Percentiles rank a stretch among this genome's conserved stretches.
phyloP scores from a whole-genome alignment of 208 protist genomes.

The Leishmania gerbilli region DNA sequence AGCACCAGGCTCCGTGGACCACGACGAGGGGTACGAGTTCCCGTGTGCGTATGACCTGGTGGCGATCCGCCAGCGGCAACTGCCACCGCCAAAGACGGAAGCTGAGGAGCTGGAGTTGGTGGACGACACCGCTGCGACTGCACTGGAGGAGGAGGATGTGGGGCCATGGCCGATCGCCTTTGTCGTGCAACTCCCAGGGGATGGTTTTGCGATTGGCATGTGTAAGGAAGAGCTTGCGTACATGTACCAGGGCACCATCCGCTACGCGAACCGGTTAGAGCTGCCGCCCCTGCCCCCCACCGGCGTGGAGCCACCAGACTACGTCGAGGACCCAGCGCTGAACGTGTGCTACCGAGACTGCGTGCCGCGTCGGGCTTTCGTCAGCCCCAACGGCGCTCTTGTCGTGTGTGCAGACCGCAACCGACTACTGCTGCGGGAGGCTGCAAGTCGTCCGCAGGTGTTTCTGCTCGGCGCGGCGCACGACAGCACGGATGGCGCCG shows the following conservation, averaged over 20 bases:
- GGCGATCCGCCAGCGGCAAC: slow-evolving; percentile 73
- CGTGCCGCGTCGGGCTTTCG: slow-evolving; percentile 38
- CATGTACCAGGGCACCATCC: slow-evolving; percentile 54
- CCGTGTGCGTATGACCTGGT: slow-evolving; percentile 61
- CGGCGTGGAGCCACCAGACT: slow-evolving; percentile 80
- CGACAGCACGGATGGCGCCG: slow-evolving; percentile 67
- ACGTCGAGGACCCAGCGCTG: slow-evolving; percentile 87
- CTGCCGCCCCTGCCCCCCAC: slow-evolving; percentile 86
- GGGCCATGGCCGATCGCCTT: slow-evolving; percentile 73
- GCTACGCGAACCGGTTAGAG: slow-evolving; percentile 55
- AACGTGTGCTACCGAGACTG: slow-evolving; percentile 84
- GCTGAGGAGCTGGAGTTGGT: slow-evolving; percentile 60
- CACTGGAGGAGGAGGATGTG: slow-evolving; percentile 77
- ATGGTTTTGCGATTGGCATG: slow-evolving; percentile 57
- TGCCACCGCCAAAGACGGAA: slow-evolving; percentile 53
- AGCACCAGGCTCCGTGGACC: slow-evolving; percentile 48
- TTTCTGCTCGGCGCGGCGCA: slow-evolving; percentile 58
- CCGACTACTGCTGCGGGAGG: slow-evolving; percentile 25
- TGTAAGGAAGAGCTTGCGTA: slow-evolving; percentile 76
- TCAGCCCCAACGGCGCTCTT: slow-evolving; percentile 42
- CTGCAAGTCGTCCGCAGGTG: slow-evolving; percentile 18
- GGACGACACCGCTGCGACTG: slow-evolving; percentile 49
- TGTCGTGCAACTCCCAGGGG: slow-evolving; percentile 44
- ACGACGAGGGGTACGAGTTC: slow-evolving; percentile 73
- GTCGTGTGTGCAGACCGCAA: slow-evolving; percentile 51